Base-by-base conservation (phyloP, 2,329 filamentous ascomycete species). In the Zarea fungicola region DNA sequence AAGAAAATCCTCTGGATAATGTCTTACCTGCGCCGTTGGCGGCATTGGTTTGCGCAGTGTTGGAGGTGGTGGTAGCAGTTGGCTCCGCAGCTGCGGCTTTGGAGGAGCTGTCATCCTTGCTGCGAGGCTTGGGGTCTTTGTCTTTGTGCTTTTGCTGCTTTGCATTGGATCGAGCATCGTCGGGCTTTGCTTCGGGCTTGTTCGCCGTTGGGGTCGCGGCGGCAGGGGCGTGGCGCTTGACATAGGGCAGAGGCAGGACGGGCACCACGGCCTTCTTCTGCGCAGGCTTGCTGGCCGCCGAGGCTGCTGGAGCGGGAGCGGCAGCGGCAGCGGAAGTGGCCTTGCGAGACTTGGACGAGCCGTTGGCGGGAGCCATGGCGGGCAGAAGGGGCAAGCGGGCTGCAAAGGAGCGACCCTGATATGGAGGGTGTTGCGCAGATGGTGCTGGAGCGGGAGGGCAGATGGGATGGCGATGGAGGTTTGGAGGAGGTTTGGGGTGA, bases 221-320 rank as follows among this genome's bases (percentile, higher is more conserved):
- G 10, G 62, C 57, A 31, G 65, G 62, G 49, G 63, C 62, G 55
- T 68, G 62, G 49, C 67, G 66, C 55, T 68, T 71, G 43, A 65
- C 60, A 52, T 67, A 62, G 16, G 65, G 65, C 52, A 71, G 55
- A 42, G 68, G 68, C 39, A 71, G 63, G 48, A 62, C 68, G 51
- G 68, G 68, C 49, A 65, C 58, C 34, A 70, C 60, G 41, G 64
- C 59, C 54, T 65, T 67, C 45, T 44, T 52, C 39, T 47, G 45
- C 40, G 50, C 59, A 52, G 50, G 55, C 58, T 46, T 62, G 60
- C 23, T 25, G 23, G 26, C 39, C 26, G 45, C 25, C 22, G 39
- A 21, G 45, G 13, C 58, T 42, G 55, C 35, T 9, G 26, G 23
- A 16, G 22, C 36, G 8, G 18, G 31, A 41, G 35, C 42, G 36